A percentile compares a stretch with the other conserved stretches of the same genome.
phyloP scores from a whole-genome alignment of 441 rosid genomes.

The Dalechampia spathulata region DNA sequence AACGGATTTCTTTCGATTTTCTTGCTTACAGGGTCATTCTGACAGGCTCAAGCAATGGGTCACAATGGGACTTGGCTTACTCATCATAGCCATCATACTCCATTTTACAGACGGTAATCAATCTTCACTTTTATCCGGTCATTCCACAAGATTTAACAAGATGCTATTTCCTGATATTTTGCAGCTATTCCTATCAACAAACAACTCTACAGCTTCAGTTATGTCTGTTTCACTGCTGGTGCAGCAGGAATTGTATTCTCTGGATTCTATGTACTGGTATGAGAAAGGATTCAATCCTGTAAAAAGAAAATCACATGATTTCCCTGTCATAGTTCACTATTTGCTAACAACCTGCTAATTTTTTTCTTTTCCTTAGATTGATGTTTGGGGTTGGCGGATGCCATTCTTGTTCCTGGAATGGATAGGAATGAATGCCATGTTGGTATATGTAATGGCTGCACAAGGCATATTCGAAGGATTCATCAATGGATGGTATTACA shows the following conservation, averaged over 20 bases:
- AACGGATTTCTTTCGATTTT: no score
- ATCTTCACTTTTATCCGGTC: background rate
- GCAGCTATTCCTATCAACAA: slow-evolving; percentile 78
- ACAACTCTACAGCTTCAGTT: slow-evolving; percentile 68
- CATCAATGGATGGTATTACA: slow-evolving; percentile 59
- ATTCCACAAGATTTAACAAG: no score
- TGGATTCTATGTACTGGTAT: slow-evolving; percentile 49
- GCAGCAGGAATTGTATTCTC: slow-evolving; percentile 65
- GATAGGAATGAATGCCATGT: slow-evolving; percentile 78
- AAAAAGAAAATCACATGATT: background rate
- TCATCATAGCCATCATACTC: slow-evolving; percentile 41
- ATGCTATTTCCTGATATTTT: background rate
- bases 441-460: slow-evolving; percentile 67
- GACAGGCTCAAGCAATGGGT: slow-evolving; percentile 66
- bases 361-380: slow-evolving; percentile 32
- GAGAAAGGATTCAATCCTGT: background rate
- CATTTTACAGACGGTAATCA: slow-evolving; percentile 54
- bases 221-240: slow-evolving; percentile 60
- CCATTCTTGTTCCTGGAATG: slow-evolving; percentile 61
- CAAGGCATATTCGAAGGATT: slow-evolving; percentile 61
- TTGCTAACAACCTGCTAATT: background rate
- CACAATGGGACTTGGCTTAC: slow-evolving; percentile 36
- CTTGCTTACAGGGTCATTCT: slow-evolving; percentile 37
- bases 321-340: background rate
- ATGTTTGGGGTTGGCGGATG: slow-evolving; percentile 41